These are phyloP conservation scores for Apiospora hydei DNA, from an alignment of 2,329 filamentous ascomycete genomes.

Conservation along the genomic window DNA sequence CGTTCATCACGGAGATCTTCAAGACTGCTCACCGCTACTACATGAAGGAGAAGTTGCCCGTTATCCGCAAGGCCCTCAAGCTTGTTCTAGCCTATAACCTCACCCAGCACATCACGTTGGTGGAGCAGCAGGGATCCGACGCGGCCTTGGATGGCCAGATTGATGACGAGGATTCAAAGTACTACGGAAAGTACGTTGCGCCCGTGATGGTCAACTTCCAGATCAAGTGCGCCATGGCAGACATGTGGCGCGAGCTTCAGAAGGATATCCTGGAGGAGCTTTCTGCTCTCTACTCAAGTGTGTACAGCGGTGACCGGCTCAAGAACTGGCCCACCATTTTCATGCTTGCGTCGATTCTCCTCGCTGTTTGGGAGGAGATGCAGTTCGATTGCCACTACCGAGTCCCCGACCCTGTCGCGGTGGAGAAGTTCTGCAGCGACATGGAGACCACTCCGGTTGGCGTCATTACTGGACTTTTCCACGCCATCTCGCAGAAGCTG, in stretches of 20 bases:
- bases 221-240: slow-evolving; percentile 95
- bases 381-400: slow-evolving; percentile 98
- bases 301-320: slow-evolving; percentile 95
- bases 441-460: slow-evolving; percentile 97
- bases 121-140: slow-evolving; percentile 87
- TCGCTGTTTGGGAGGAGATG: slow-evolving; percentile 98
- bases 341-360: slow-evolving; percentile 90
- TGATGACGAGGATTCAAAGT: slow-evolving; percentile 84
- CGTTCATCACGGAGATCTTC: slow-evolving; percentile 93
- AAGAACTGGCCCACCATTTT: slow-evolving; percentile 99
- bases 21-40: slow-evolving; percentile 97
- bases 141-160: slow-evolving; percentile 82
- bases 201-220: slow-evolving; percentile 99
- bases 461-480: slow-evolving; percentile 95
- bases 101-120: slow-evolving; percentile 92
- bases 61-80: slow-evolving; percentile 95
- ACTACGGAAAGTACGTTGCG: slow-evolving; percentile 87
- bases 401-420: slow-evolving; percentile 80
- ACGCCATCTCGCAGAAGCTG: slow-evolving; percentile 96
- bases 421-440: slow-evolving; percentile 93
- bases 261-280: slow-evolving; percentile 96
- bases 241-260: slow-evolving; percentile 97
- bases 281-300: slow-evolving; percentile 91
- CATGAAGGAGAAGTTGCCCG: slow-evolving; percentile 83
- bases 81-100: slow-evolving; percentile 95